A percentile compares a stretch with the other conserved stretches of the same genome.
These are phyloP conservation scores for Sugiyamaella pinicola DNA, from an alignment of 1,139 yeast species.

Conservation along the genomic window DNA sequence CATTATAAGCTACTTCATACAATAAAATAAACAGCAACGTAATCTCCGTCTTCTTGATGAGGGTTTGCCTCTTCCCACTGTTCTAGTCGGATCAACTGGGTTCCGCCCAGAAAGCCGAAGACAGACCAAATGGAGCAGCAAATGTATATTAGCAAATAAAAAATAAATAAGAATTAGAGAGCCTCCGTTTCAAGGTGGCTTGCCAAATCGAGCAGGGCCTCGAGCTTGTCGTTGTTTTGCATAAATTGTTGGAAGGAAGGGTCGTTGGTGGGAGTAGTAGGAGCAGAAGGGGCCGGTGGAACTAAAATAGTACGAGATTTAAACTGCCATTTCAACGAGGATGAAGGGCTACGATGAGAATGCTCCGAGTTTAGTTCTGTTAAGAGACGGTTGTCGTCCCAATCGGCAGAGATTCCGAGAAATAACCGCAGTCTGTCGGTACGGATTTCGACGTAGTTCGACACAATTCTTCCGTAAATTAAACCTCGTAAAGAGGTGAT, in stretches of 20 bases:
- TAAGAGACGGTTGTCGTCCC: slow-evolving; percentile 4
- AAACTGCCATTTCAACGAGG: slow-evolving; percentile 2
- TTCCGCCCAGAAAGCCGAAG: not conserved
- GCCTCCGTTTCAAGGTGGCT: slow-evolving; percentile 13
- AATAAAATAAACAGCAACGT: too few relatives aligned
- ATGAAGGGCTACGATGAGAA: not conserved
- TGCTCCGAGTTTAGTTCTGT: slow-evolving; percentile 11
- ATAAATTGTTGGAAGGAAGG: not conserved
- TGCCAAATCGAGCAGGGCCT: slow-evolving; percentile 7
- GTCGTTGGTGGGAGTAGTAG: not conserved
- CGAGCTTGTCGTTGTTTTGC: not conserved
- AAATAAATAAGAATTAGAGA: slow-evolving; percentile 13
- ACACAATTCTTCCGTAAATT: slow-evolving; percentile 6
- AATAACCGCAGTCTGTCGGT: slow-evolving; percentile 8
- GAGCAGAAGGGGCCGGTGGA: slow-evolving; percentile 19
- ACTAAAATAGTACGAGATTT: slow-evolving; percentile 5
- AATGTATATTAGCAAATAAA: not conserved
- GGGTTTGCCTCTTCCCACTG: not conserved
- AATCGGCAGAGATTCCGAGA: slow-evolving; percentile 13
- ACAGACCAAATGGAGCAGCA: not conserved
- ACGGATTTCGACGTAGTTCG: slow-evolving; percentile 14
- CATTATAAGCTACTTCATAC: too few relatives aligned
- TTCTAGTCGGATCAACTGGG: not conserved
- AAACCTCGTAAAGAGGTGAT: slow-evolving; percentile 2
- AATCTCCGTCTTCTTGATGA: too few relatives aligned